Evolutionary conservation across 2,329 filamentous ascomycete species (phyloP).

Genomic region (Aspergillus sp.): DNA sequence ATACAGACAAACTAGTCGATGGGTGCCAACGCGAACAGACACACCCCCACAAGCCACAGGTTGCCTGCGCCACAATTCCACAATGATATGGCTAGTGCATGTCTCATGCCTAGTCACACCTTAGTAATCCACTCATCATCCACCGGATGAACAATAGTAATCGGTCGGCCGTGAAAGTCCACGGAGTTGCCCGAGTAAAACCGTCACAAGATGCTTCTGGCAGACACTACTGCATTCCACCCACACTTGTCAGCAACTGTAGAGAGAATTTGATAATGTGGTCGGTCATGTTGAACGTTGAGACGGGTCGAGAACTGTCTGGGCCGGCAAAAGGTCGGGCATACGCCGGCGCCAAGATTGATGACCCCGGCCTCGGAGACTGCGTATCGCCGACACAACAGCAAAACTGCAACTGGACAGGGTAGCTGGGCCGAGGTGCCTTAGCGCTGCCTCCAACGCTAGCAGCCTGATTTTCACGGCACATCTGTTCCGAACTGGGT

Average conservation of each 20-base stretch:
- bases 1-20: neutral
- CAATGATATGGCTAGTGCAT: constrained; percentile 11
- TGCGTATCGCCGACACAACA: neutral
- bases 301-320: neutral
- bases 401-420: neutral
- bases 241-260: neutral
- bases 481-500: constrained; percentile 3
- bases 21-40: neutral
- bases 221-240: constrained; percentile 13
- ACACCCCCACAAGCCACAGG: constrained; percentile 8
- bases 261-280: neutral
- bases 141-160: neutral
- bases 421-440: neutral
- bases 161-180: neutral
- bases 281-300: neutral
- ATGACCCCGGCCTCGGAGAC: neutral
- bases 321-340: neutral
- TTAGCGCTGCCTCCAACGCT: neutral
- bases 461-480: constrained; percentile 9
- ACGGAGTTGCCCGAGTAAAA: neutral
- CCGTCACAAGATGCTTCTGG: constrained; percentile 7
- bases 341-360: neutral
- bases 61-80: constrained; percentile 3
- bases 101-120: neutral
- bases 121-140: neutral